phyloP scores from a whole-genome alignment of 176 grass and related monocot species.

The Cymbopogon citratus region DNA sequence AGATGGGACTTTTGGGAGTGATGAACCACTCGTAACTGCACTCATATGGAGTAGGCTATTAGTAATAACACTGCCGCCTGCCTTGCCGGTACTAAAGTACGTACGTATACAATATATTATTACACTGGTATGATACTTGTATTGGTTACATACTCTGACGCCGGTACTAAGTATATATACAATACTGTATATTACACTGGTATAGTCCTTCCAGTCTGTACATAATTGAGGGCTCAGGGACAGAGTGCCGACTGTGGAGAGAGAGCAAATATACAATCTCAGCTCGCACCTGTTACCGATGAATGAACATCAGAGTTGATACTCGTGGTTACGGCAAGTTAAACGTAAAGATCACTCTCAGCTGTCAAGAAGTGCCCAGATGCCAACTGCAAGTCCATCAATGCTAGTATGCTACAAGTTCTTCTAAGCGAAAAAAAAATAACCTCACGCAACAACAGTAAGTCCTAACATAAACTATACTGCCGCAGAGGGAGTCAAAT shows the following conservation, averaged over 20 bases:
- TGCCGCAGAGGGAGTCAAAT: neutral
- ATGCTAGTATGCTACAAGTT: neutral
- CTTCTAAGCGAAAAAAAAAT: neutral
- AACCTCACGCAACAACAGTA: too few relatives aligned
- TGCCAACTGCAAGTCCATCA: slow-evolving; percentile 16
- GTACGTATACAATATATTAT: too few relatives aligned
- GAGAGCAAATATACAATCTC: neutral
- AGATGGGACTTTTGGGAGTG: neutral
- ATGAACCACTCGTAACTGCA: neutral
- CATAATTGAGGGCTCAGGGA: neutral
- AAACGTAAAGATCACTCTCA: neutral
- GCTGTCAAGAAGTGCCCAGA: neutral
- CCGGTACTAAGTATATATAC: neutral
- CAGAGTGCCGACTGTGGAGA: neutral
- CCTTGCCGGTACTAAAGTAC: too few relatives aligned
- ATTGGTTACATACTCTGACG: neutral
- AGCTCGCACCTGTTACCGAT: neutral
- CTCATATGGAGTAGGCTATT: too few relatives aligned
- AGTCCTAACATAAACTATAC: too few relatives aligned
- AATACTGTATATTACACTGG: too few relatives aligned
- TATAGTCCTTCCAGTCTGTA: neutral
- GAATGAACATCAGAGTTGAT: slow-evolving; percentile 1
- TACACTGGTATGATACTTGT: too few relatives aligned
- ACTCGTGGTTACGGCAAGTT: neutral
- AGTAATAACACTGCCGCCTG: too few relatives aligned